Evolutionary conservation across 306 rosid species (phyloP), one percentile per base, ranked within the genome.

Genomic region (Erythrophleum fordii): DNA sequence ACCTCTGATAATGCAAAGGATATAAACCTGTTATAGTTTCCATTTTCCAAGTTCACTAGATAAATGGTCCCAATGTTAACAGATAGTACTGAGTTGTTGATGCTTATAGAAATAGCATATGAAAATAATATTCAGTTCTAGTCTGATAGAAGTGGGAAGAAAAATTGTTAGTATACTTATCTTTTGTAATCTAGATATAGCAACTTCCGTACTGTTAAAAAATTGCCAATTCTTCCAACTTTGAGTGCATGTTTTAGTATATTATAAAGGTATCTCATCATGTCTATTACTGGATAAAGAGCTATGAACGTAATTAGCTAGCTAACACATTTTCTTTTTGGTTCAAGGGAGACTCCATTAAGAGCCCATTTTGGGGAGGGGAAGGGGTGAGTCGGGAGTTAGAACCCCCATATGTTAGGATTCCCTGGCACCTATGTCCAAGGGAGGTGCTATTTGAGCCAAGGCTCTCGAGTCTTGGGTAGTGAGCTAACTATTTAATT

Each of bases 31-130:
- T 20, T 77, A 11, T 61, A 34, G 37, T 65, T 49, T 58, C 51
- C 42, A 39, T 28, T 71, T 58, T 56, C 49, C 52, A 46, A 75
- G 71, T 59, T 66, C 66, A 31, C 9, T 31, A 8, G 20, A 52
- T 18, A n/a, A 45, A 75, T 59, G 26, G 5, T 42, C 22, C 58
- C 25, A 42, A 35, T 77, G 48, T 64, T 48, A 23, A 45, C 22
- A 35, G 44, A 35, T 67, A 42, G 35, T 56, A 76, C 26, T 67
- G 74, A 34, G 49, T 72, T 79, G 31, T 74, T 42, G 70, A 69
- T 60, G 45, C 73, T 42, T 8, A 29, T 71, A 48, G 44, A 12
- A 17, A 17, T 28, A 20, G 61, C 61, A 68, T 4, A 73, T 26
- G 34, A 67, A 14, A 66, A 34, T 34, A 61, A 18, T 8, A 26